These are phyloP conservation scores for Tetragonia tetragonoides DNA, from an alignment of 148 eudicot genomes.

Conservation along the genomic window DNA sequence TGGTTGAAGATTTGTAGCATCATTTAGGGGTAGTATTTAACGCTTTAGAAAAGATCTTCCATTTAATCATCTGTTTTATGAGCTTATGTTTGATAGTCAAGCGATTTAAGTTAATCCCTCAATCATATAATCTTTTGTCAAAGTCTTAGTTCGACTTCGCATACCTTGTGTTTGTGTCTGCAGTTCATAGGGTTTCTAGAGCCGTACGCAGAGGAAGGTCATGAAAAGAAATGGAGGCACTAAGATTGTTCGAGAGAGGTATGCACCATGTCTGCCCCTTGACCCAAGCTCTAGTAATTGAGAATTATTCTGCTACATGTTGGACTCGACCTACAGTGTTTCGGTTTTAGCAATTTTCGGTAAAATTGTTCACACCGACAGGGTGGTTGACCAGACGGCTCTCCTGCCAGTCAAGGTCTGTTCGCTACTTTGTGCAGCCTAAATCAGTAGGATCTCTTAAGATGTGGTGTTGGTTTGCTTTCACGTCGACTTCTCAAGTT, in stretches of 20 bases:
- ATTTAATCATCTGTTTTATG: neutral
- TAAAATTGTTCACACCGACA: too few species aligned
- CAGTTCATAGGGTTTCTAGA: slow-evolving; percentile 92
- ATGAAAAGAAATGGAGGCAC: slow-evolving; percentile 64
- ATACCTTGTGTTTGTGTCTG: slow-evolving; percentile 8
- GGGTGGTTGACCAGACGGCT: too few species aligned
- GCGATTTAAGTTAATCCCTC: neutral
- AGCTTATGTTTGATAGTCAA: neutral
- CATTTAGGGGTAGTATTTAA: neutral
- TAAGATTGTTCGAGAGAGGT: neutral
- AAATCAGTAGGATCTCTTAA: too few species aligned
- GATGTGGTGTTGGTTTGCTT: too few species aligned
- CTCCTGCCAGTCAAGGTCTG: too few species aligned
- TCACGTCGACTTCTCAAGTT: too few species aligned
- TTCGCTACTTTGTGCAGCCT: too few species aligned
- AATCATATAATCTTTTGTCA: neutral
- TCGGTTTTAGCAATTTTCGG: too few species aligned
- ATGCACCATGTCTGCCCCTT: neutral
- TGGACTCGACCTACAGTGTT: too few species aligned
- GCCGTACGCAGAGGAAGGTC: slow-evolving; percentile 72
- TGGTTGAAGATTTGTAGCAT: too few species aligned
- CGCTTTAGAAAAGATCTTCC: neutral
- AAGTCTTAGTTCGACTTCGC: neutral
- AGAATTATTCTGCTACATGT: neutral
- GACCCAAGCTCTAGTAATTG: neutral